These are phyloP conservation scores for Nothophytophthora sp. DNA, from an alignment of 352 stramenopile genomes.

Conservation along the genomic window DNA sequence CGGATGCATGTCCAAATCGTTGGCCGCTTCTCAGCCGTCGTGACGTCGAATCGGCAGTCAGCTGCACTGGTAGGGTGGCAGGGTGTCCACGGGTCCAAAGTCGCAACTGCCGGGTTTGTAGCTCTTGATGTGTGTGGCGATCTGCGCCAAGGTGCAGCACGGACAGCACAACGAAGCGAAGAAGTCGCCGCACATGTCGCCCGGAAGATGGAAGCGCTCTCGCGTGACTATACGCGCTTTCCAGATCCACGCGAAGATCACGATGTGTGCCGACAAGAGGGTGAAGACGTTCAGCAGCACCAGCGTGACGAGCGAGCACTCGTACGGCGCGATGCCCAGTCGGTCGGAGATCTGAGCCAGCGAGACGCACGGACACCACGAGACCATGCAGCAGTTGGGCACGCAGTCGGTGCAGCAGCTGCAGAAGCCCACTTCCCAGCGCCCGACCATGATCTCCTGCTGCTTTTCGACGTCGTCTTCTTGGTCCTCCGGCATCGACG, in stretches of 20 bases:
- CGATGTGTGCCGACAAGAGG: background rate
- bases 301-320: constrained; percentile 4
- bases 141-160: constrained; percentile 25
- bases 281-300: background rate
- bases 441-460: too few species aligned
- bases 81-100: constrained; percentile 1
- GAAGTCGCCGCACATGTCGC: constrained; percentile 1
- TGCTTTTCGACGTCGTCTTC: too few species aligned
- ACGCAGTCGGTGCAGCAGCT: constrained; percentile 16
- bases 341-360: constrained; percentile 13
- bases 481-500: too few species aligned
- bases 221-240: background rate
- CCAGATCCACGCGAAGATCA: background rate
- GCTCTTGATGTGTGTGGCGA: constrained; percentile 34
- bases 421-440: constrained; percentile 16
- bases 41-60: too few species aligned
- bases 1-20: too few species aligned
- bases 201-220: background rate
- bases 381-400: constrained; percentile 23
- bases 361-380: constrained; percentile 18
- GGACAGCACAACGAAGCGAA: constrained; percentile 6
- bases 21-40: too few species aligned
- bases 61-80: background rate
- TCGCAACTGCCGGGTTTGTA: constrained; percentile 19
- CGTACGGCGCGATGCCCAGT: constrained; percentile 9